Conservation (phyloP, 148 eudicot genomes). For the Pouteria glomerata region DNA sequence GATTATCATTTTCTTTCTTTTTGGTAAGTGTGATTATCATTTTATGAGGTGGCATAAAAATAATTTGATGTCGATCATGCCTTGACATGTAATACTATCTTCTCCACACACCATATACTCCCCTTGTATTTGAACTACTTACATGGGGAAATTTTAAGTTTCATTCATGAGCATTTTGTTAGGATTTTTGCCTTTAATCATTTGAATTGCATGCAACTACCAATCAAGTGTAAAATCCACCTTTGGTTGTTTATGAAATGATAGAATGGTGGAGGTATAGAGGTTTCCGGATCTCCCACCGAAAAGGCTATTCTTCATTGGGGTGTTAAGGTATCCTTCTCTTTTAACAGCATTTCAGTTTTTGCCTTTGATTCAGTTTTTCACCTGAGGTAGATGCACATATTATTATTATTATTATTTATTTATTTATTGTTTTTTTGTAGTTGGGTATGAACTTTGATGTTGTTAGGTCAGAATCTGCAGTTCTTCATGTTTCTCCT, state of each 20-base stretch:
- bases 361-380: background rate
- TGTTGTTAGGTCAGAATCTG: slow-evolving; percentile 57
- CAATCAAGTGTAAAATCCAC: background rate
- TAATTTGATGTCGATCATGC: too few relatives aligned
- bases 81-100: background rate
- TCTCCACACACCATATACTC: background rate
- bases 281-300: slow-evolving; percentile 91
- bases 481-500: slow-evolving; percentile 67
- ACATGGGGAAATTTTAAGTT: background rate
- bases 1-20: background rate
- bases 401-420: background rate
- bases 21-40: background rate
- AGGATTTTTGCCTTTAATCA: background rate
- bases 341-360: background rate
- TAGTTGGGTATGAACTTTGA: slow-evolving; percentile 92
- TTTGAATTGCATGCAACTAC: slow-evolving; percentile 4
- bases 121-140: background rate
- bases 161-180: too few relatives aligned
- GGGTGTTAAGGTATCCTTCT: slow-evolving; percentile 63
- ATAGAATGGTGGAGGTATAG: slow-evolving; percentile 53
- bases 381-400: slow-evolving; percentile 4
- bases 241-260: background rate
- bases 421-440: too few relatives aligned
- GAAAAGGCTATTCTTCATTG: slow-evolving; percentile 85
- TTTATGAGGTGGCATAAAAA: background rate